These are phyloP conservation scores for Thalassiosira ordinaria DNA, from an alignment of 352 stramenopile species.

Conservation along the genomic window DNA sequence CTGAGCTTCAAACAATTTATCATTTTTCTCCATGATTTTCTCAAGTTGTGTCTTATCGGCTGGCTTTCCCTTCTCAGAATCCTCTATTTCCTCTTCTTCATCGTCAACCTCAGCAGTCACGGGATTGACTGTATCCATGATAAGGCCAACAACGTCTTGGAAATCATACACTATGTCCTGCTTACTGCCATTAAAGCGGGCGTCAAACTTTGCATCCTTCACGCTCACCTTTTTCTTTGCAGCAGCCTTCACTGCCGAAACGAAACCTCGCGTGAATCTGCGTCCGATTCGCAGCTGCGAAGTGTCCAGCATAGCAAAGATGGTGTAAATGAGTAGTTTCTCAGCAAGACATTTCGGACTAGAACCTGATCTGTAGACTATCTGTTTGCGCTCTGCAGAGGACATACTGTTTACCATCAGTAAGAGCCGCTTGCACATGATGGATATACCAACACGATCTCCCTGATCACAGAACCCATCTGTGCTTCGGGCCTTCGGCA, in stretches of 20 bases:
- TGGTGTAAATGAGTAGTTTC: constrained; percentile 4
- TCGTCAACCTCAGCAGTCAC: no score
- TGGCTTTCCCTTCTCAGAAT: no score
- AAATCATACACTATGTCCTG: no score
- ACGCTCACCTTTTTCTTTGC: neutral
- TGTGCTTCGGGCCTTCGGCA: neutral
- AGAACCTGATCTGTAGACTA: constrained; percentile 9
- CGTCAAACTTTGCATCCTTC: neutral
- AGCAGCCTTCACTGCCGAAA: neutral
- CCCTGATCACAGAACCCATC: neutral
- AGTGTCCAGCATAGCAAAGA: neutral
- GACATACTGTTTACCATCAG: neutral
- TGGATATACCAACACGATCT: neutral
- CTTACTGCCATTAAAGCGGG: no score
- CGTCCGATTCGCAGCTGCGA: neutral
- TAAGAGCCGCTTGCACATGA: neutral
- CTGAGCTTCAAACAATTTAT: no score
- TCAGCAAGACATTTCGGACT: constrained; percentile 1
- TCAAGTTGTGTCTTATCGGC: no score
- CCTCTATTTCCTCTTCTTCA: no score
- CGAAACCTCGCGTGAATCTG: neutral
- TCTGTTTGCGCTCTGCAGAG: neutral
- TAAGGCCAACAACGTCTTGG: no score
- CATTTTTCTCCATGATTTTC: no score
- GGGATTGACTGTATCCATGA: no score